Conservation (phyloP, 129 eudicot genomes). For the Lactuca sativa region DNA sequence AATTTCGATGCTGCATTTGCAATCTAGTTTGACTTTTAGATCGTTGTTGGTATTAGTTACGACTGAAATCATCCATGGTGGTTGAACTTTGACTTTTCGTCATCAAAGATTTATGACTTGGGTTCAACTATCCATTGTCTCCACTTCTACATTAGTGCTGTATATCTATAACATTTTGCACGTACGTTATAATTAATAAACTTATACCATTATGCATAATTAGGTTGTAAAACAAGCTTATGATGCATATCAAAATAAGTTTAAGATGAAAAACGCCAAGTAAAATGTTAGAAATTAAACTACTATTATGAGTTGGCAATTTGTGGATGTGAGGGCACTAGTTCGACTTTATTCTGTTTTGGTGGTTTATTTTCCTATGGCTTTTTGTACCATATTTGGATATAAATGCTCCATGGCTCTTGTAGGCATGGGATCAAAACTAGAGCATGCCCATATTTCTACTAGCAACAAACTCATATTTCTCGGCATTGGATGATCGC, state of each 20-base stretch:
- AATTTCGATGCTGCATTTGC: conserved; percentile 4
- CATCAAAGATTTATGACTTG: conserved; percentile 38
- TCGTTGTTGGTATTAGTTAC: conserved; percentile 13
- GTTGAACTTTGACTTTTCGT: conserved; percentile 30
- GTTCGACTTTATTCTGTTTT: conserved; percentile 23
- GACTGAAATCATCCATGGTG: conserved; percentile 35
- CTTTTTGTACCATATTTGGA: conserved; percentile 26
- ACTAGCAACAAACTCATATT: conserved; percentile 20
- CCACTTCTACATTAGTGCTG: conserved; percentile 34
- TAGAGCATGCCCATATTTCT: conserved; percentile 33
- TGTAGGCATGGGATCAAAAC: conserved; percentile 58
- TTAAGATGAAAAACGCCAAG: neutral
- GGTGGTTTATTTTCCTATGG: conserved; percentile 21
- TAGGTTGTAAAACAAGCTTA: neutral
- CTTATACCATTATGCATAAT: neutral
- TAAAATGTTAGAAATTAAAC: neutral
- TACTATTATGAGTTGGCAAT: conserved; percentile 17
- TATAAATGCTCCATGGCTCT: conserved; percentile 27
- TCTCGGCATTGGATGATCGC: conserved; percentile 19
- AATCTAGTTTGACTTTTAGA: conserved; percentile 18
- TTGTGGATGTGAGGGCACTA: conserved; percentile 30
- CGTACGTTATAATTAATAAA: conserved; percentile 21
- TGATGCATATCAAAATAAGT: neutral
- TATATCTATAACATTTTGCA: conserved; percentile 23
- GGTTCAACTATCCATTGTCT: conserved; percentile 45